Evolutionary conservation across 176 grass and related monocot genomes (phyloP).

Genomic region (Oryza rufipogon): DNA sequence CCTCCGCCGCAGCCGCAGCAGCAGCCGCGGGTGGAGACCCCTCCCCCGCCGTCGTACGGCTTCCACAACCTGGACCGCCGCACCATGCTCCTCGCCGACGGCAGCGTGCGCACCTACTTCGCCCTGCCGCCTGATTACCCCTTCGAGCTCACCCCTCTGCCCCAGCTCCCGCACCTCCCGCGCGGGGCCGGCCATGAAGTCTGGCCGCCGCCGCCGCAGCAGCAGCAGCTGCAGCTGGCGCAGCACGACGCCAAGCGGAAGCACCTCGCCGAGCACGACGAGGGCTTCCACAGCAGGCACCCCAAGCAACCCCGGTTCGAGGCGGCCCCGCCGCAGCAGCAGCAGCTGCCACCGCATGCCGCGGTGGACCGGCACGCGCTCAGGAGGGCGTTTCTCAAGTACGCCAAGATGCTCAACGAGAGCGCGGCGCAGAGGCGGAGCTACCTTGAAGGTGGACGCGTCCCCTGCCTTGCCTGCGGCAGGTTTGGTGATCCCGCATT

Average conservation of each 20-base stretch:
- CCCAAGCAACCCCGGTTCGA: conserved; percentile 69
- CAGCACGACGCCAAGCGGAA: conserved; percentile 55
- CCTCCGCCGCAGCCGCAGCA: conserved; percentile 21
- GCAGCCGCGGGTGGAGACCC: conserved; percentile 39
- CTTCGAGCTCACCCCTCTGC: conserved; percentile 2
- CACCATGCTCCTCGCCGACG: conserved; percentile 58
- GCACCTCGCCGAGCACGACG: conserved; percentile 49
- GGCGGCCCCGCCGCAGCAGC: neutral
- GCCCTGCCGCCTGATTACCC: conserved; percentile 68
- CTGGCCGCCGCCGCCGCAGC: conserved; percentile 44
- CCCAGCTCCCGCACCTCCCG: conserved; percentile 33
- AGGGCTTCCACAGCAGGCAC: conserved; percentile 52
- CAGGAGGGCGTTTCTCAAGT: conserved; percentile 79
- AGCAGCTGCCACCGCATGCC: conserved; percentile 5
- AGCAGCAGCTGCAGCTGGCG: conserved; percentile 23
- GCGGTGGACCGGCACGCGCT: conserved; percentile 53
- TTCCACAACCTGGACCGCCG: conserved; percentile 75
- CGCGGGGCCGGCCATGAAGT: conserved; percentile 34
- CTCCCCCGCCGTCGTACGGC: conserved; percentile 53
- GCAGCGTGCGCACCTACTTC: conserved; percentile 67
- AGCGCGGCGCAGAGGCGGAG: conserved; percentile 52
- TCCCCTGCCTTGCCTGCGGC: conserved; percentile 77
- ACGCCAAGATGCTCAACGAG: conserved; percentile 82
- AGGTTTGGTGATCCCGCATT: conserved; percentile 74
- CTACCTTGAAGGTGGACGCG: conserved; percentile 70